Evolutionary conservation across 2,329 filamentous ascomycete genomes (phyloP), one percentile per base, ranked within the genome.

Genomic region (Sordariomycetes sp.): DNA sequence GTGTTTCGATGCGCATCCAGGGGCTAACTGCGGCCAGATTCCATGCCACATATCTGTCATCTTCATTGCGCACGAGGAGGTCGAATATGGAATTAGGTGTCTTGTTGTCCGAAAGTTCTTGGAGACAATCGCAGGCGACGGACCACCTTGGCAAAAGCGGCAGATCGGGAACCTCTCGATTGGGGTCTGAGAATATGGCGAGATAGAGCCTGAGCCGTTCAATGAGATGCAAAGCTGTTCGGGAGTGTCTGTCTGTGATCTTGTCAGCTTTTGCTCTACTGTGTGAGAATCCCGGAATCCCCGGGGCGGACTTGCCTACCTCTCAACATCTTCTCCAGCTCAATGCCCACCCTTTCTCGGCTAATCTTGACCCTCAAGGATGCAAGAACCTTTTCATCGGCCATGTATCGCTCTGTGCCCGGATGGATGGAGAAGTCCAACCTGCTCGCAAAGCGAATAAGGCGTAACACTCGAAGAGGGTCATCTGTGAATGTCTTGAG

Each of bases 401-500:
- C 71, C 90, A 98, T 98, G 17, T 75, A 80, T 27, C 64, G 51
- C 48, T 82, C 74, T 0, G 82, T 80, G 20, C 70, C 66, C 0
- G 66, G 54, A 41, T 93, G 83, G 42, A 98, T 94, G 8, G 58
- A 63, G 52, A 94, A 98, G 30, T 72, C 69, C 7, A 96, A 68
- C 15, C 88, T 74, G 48, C 86, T 93, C 5, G 90, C 86, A 59
- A 98, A 96, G 36, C 92, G 77, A 32, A 98, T 82, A 34, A 96
- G 66, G 31, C 90, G 76, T 40, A 96, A 63, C 4, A 96, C 83
- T 14, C 92, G 74, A 17, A 98, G 64, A 10, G 92, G 92, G 49
- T 96, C 90, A 51, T 96, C 90, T 54, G 80, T 86, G 60, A 98
- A 96, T 0, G 90, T 98, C 53, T 94, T 83, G 34, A 85, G 79